Conservation (phyloP, 1,139 yeast species). For the Yamadazyma songkhlaensis region DNA sequence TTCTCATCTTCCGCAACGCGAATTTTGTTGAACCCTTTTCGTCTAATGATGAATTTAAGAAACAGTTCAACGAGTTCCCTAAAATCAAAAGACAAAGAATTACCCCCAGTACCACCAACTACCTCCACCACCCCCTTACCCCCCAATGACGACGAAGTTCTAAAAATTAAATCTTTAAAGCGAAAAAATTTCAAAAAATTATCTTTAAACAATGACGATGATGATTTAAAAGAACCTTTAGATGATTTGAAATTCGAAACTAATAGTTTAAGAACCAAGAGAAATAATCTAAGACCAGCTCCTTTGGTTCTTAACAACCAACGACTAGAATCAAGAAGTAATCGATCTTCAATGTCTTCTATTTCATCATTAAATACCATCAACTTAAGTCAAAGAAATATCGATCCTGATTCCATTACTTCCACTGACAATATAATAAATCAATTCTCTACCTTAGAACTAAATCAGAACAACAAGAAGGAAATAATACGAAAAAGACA, state of each 20-base stretch:
- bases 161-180: constrained; percentile 59
- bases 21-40: constrained; percentile 5
- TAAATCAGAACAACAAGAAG: constrained; percentile 18
- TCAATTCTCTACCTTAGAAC: constrained; percentile 32
- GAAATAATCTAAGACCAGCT: constrained; percentile 21
- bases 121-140: constrained; percentile 3
- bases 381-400: constrained; percentile 22
- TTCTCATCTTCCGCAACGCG: constrained; percentile 1
- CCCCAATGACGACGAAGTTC: constrained; percentile 16
- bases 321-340: constrained; percentile 1
- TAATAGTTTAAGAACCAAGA: constrained; percentile 14
- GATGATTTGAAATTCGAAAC: constrained; percentile 13
- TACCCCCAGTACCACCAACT: constrained; percentile 39
- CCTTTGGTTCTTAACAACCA: constrained; percentile 17
- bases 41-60: constrained; percentile 21
- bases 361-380: constrained; percentile 7
- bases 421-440: constrained; percentile 24
- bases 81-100: constrained; percentile 31
- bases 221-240: constrained; percentile 1
- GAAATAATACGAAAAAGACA: constrained; percentile 30
- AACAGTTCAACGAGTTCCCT: constrained; percentile 26
- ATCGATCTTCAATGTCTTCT: constrained; percentile 5
- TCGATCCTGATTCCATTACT: constrained; percentile 29
- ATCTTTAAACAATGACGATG: constrained; percentile 31
- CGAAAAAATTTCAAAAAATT: constrained; percentile 75